Conservation (phyloP, 78 protist species). For the Tieghemostelium lacteum region DNA sequence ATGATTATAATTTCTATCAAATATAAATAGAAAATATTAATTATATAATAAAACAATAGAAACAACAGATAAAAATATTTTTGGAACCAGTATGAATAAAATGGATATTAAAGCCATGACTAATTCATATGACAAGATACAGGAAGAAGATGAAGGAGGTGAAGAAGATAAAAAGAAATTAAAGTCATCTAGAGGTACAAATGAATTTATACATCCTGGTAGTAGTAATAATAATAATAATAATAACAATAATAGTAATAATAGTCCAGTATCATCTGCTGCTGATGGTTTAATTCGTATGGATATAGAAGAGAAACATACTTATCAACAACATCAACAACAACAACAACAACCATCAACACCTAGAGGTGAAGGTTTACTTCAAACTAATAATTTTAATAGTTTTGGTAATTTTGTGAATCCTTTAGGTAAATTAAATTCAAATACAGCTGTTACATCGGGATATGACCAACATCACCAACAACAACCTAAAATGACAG, state of each 20-base stretch:
- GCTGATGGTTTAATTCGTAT: constrained; percentile 40
- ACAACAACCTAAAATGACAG: too few species aligned
- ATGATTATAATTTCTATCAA: too few species aligned
- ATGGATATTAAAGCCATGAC: background rate
- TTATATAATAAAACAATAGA: too few species aligned
- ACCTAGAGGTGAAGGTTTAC: background rate
- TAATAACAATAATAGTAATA: background rate
- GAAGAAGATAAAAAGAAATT: background rate
- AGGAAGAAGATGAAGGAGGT: background rate
- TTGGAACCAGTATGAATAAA: too few species aligned
- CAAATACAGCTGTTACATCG: background rate
- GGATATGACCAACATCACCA: background rate
- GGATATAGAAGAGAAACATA: constrained; percentile 60
- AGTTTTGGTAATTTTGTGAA: constrained; percentile 49
- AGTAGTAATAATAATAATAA: background rate
- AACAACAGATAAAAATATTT: too few species aligned
- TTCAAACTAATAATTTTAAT: constrained; percentile 49
- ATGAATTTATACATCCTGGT: background rate
- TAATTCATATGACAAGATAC: background rate
- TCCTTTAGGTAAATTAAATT: background rate
- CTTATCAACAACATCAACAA: background rate
- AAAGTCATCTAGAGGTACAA: background rate
- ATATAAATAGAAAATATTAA: too few species aligned
- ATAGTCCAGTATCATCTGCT: constrained; percentile 25
- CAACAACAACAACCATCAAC: background rate